These are phyloP conservation scores for Elaeis guineensis DNA, from an alignment of 176 grass and related monocot species.

Conservation along the genomic window DNA sequence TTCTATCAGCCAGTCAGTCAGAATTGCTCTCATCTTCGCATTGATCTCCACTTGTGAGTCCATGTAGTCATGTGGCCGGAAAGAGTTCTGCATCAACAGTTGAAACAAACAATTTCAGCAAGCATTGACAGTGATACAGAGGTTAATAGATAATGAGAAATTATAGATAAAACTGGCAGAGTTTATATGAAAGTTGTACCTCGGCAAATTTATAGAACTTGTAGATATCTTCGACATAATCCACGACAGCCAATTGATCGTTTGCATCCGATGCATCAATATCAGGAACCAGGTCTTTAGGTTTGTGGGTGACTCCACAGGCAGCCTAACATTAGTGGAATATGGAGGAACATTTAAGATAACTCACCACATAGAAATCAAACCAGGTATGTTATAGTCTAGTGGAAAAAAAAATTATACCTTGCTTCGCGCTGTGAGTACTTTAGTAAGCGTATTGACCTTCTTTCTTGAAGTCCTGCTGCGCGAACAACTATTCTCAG, in stretches of 20 bases:
- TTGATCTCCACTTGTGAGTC: slow-evolving; percentile 77
- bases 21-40: slow-evolving; percentile 80
- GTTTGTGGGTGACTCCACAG: slow-evolving; percentile 40
- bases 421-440: slow-evolving; percentile 89
- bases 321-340: slow-evolving; percentile 25
- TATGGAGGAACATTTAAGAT: too few relatives aligned
- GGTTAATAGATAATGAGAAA: too few relatives aligned
- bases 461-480: slow-evolving; percentile 53
- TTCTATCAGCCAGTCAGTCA: slow-evolving; percentile 86
- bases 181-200: slow-evolving; percentile 22
- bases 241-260: slow-evolving; percentile 66
- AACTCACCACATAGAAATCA: too few relatives aligned
- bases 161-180: too few relatives aligned
- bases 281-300: slow-evolving; percentile 33
- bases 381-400: neutral
- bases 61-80: slow-evolving; percentile 60
- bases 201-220: slow-evolving; percentile 66
- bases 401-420: slow-evolving; percentile 16
- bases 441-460: slow-evolving; percentile 57
- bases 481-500: slow-evolving; percentile 22
- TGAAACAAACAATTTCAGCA: slow-evolving; percentile 11
- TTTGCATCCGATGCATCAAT: slow-evolving; percentile 59
- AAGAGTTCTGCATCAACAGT: slow-evolving; percentile 38
- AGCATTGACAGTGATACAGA: too few relatives aligned
- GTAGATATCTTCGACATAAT: slow-evolving; percentile 87